Evolutionary conservation across 495 filamentous ascomycete species (phyloP).

Genomic region (Cenococcum geophilum): DNA sequence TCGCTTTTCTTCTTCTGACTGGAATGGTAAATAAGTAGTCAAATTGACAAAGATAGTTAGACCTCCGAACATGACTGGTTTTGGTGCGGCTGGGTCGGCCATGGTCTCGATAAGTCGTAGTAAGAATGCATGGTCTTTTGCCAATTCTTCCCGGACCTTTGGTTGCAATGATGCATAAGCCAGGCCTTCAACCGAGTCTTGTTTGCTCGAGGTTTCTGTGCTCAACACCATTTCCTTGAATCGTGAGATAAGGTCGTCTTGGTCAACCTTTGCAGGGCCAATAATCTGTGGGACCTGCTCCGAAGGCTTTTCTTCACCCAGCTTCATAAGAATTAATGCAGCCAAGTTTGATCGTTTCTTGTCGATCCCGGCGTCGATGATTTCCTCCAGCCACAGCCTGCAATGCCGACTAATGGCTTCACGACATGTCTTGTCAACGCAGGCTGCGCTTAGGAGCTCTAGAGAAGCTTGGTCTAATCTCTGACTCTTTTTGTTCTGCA

Average conservation of each 20-base stretch:
- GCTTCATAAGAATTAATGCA: constrained; percentile 63
- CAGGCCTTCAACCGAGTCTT: constrained; percentile 81
- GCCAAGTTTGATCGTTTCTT: constrained; percentile 59
- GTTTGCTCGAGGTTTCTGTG: constrained; percentile 49
- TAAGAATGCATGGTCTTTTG: constrained; percentile 59
- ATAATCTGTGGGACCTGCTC: constrained; percentile 19
- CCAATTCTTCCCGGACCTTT: constrained; percentile 72
- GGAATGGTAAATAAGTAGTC: constrained; percentile 68
- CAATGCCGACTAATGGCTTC: constrained; percentile 76
- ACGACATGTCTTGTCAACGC: constrained; percentile 70
- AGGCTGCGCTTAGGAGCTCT: constrained; percentile 85
- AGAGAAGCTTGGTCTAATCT: constrained; percentile 70
- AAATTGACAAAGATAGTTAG: constrained; percentile 79
- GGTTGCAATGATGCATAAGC: constrained; percentile 83
- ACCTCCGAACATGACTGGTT: constrained; percentile 73
- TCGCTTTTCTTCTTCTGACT: constrained; percentile 86
- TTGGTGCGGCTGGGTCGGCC: constrained; percentile 52
- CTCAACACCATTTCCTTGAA: constrained; percentile 72
- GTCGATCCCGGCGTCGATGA: constrained; percentile 59
- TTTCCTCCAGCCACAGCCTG: constrained; percentile 72
- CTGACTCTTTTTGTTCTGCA: constrained; percentile 47
- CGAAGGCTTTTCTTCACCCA: constrained; percentile 37
- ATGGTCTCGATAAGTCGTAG: constrained; percentile 59
- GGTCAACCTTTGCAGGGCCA: constrained; percentile 16
- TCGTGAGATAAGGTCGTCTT: constrained; percentile 60